phyloP scores from a whole-genome alignment of 257 asterid species.

The Solanum lycopersicoides region DNA sequence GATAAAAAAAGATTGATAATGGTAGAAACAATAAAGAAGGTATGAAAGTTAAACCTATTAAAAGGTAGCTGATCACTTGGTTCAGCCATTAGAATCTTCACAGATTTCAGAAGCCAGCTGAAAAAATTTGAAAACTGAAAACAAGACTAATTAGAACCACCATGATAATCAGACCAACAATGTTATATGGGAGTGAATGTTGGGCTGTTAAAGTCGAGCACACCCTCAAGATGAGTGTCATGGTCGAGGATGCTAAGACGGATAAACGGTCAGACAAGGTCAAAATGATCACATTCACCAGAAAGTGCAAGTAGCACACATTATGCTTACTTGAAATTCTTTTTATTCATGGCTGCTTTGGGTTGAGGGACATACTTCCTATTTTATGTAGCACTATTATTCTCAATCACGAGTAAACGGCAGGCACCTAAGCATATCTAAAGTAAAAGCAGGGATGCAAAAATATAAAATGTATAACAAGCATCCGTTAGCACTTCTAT shows the following conservation, averaged over 20 bases:
- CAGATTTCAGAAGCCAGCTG: slow-evolving; percentile 93
- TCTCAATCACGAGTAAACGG: background rate
- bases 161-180: background rate
- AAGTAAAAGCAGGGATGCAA: background rate
- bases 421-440: background rate
- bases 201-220: background rate
- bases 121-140: slow-evolving; percentile 90
- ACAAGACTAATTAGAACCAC: slow-evolving; percentile 19
- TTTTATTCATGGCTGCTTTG: background rate
- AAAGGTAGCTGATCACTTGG: slow-evolving; percentile 91
- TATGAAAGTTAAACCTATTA: slow-evolving; percentile 58
- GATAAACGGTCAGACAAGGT: background rate
- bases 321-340: background rate
- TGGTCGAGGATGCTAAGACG: background rate
- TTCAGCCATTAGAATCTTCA: slow-evolving; percentile 89
- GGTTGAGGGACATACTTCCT: background rate
- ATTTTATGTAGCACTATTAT: background rate
- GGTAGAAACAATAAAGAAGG: slow-evolving; percentile 6
- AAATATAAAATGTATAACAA: background rate
- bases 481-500: background rate
- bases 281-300: background rate
- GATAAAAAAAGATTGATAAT: background rate
- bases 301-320: background rate
- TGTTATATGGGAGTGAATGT: background rate
- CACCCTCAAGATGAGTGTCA: background rate